Base-by-base conservation (phyloP, 208 protist genomes). In the Leishmania lainsoni region DNA sequence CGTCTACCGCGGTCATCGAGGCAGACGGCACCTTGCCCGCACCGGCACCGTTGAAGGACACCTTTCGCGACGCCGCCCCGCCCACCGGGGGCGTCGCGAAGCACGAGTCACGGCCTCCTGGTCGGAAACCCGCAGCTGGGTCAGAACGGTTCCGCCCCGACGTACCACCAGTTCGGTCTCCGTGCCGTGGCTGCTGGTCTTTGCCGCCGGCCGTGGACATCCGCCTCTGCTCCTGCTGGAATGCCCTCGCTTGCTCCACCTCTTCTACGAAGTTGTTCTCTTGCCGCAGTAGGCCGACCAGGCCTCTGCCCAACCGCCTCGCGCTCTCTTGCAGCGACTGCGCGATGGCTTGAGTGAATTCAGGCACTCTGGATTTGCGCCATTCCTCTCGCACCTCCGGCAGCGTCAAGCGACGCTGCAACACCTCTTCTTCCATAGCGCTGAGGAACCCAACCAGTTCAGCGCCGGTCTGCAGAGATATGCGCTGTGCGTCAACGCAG, bases 311-410 rank as follows among this genome's bases (percentile, higher is more conserved):
- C 49, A 94, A 79, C 52, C 45, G 56, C 5, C 81, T 83, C 17
- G 82, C 71, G 70, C 86, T 82, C 14, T 81, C 81, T 10, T 69
- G 75, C 59, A 94, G 70, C 61, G 80, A 69, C 22, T 85, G 76
- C 17, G 80, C 81, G 14, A 89, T 80, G 4, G 76, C 68, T 4
- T 80, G 78, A 8, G 79, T 86, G 54, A 94, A 93, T 48, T 84
- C 86, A 8, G 86, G 86, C 16, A 92, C 83, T 29, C 74, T 54
- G 49, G 89, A 86, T 81, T 86, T 90, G 59, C 52, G 71, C 91
- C 91, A 94, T 80, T 93, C 86, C 76, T 93, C 91, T 2, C 81
- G 82, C 71, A 94, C 78, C 83, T 94, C 91, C 12, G 69, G 54
- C 54, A 94, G 75, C 5, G 91, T 86, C 35, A 91, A 49, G 22